phyloP scores from a whole-genome alignment of 768 basidiomycete species.

The Auricularia sp. region DNA sequence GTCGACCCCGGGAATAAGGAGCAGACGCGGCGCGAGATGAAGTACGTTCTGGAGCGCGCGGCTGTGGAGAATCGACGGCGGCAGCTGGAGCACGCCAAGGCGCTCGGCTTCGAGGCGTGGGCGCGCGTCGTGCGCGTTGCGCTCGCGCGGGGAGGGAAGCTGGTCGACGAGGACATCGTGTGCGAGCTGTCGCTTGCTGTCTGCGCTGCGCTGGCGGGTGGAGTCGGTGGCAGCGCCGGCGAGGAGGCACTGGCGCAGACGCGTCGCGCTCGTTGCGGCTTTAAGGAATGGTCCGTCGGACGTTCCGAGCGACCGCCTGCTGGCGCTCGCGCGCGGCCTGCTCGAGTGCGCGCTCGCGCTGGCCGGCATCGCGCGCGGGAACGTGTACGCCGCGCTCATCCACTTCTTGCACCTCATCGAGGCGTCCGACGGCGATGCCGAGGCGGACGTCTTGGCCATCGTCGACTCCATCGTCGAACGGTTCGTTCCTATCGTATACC shows the following conservation, averaged over 20 bases:
- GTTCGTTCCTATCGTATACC: constrained; percentile 57
- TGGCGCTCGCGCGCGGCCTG: constrained; percentile 59
- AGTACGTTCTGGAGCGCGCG: constrained; percentile 73
- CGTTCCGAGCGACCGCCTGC: constrained; percentile 74
- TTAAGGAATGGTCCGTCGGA: constrained; percentile 71
- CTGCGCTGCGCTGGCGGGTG: too few species aligned
- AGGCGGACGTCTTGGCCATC: constrained; percentile 51
- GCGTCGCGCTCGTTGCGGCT: constrained; percentile 71
- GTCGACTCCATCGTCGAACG: constrained; percentile 64
- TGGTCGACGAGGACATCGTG: too few species aligned
- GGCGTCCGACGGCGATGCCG: constrained; percentile 13
- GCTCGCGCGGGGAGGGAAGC: constrained; percentile 30
- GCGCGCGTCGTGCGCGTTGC: constrained; percentile 73
- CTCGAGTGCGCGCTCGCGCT: constrained; percentile 67
- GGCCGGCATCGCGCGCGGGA: constrained; percentile 83
- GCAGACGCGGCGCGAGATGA: constrained; percentile 56
- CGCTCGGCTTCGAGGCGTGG: constrained; percentile 74
- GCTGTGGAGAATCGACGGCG: constrained; percentile 83
- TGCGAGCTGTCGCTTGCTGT: too few species aligned
- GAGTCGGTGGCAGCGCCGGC: neutral
- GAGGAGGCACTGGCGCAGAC: constrained; percentile 71
- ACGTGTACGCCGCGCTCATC: constrained; percentile 84
- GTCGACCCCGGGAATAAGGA: constrained; percentile 20
- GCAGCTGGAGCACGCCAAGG: constrained; percentile 61
- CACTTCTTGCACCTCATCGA: constrained; percentile 78